Conservation (phyloP, 1,284 basidiomycete genomes). For the Boletus semigastroideus region DNA sequence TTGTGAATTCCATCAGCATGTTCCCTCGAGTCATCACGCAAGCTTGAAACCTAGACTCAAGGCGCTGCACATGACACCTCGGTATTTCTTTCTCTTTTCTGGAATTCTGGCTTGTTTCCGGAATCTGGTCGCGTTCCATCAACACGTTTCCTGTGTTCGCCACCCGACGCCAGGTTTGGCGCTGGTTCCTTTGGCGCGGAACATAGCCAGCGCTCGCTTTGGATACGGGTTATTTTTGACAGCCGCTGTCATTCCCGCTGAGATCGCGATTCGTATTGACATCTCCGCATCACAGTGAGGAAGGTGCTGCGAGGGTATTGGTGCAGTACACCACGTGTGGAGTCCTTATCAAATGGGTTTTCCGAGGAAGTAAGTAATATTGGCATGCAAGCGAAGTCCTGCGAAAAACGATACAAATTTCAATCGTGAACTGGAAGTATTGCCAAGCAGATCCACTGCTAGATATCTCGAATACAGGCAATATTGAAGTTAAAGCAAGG, state of each 20-base stretch:
- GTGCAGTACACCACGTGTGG: too few species aligned
- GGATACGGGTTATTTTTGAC: background rate
- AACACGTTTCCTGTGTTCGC: conserved; percentile 5
- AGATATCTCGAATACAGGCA: background rate
- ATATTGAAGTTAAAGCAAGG: background rate
- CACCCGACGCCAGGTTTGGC: background rate
- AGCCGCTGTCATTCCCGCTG: background rate
- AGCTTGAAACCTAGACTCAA: background rate
- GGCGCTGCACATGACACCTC: background rate
- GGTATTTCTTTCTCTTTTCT: background rate
- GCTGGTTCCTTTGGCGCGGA: conserved; percentile 3
- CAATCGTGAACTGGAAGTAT: background rate
- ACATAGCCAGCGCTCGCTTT: conserved; percentile 1
- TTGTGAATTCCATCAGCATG: background rate
- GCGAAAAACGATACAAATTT: background rate
- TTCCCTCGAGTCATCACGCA: conserved; percentile 2
- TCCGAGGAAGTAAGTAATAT: conserved; percentile 3
- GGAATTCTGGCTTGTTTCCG: background rate
- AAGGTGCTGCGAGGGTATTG: too few species aligned
- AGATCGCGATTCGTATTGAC: background rate
- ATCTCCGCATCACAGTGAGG: background rate
- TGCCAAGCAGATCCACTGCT: background rate
- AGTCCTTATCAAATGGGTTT: background rate
- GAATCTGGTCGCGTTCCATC: background rate
- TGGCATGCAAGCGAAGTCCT: conserved; percentile 3